Conservation (phyloP, 1,139 yeast species). For the Saccharomyces hybrid region DNA sequence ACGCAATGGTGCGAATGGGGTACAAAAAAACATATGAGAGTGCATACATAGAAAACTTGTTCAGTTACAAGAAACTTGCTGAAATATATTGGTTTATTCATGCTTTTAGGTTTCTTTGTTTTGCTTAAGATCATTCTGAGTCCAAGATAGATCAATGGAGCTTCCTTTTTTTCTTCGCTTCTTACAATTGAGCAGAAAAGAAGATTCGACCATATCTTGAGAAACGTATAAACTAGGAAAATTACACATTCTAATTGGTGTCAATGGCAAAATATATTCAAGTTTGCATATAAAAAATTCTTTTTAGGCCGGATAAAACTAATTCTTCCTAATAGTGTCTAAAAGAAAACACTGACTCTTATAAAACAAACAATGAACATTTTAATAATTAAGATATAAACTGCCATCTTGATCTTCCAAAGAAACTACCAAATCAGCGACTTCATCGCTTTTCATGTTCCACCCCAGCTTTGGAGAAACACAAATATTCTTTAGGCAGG, state of each 20-base stretch:
- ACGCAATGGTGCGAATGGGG: neutral
- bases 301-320: neutral
- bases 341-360: neutral
- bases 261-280: neutral
- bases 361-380: neutral
- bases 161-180: neutral
- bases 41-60: conserved; percentile 28
- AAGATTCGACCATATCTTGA: neutral
- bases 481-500: conserved; percentile 52
- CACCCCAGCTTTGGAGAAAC: conserved; percentile 80
- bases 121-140: neutral
- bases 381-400: conserved; percentile 29
- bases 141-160: neutral
- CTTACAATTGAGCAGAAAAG: neutral
- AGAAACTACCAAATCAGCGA: conserved; percentile 47
- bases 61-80: conserved; percentile 29
- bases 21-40: neutral
- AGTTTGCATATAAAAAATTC: neutral
- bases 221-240: neutral
- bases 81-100: conserved; percentile 23
- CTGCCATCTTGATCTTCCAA: conserved; percentile 37
- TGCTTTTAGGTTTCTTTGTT: conserved; percentile 1
- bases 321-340: neutral
- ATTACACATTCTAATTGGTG: neutral
- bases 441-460: conserved; percentile 69